Evolutionary conservation across 495 filamentous ascomycete genomes (phyloP), one percentile per base, ranked within the genome.

Genomic region (Aspergillus conjunctus): DNA sequence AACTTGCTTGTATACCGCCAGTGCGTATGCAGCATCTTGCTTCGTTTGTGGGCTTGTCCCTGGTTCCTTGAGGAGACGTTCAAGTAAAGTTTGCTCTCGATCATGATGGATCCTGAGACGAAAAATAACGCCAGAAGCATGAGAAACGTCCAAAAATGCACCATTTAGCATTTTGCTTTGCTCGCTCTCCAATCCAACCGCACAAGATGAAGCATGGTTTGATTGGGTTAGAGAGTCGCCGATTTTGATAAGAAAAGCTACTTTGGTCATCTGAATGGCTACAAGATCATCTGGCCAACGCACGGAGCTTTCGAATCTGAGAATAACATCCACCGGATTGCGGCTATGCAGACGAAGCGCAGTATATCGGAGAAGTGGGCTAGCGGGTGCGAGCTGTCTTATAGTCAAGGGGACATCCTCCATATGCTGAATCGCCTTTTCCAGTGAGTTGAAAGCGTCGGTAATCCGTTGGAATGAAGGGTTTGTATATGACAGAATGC

Each of bases 221-320:
- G 75, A 73, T 44, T 84, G 78, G 60, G 87, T 79, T 9, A 98
- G 73, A 0, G 89, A 81, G 51, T 85, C 86, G 26, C 85, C 87
- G 51, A 98, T 87, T 70, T 90, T 93, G 7, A 95, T 68, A 2
- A 98, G 81, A 68, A 98, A 95, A 0, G 93, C 95, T 21, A 93
- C 81, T 73, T 98, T 98, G 11, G 93, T 93, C 71, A 90, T 84
- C 70, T 98, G 94, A 46, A 98, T 93, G 4, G 94, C 93, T 10
- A 80, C 80, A 8, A 98, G 75, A 66, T 93, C 89, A 63, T 98
- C 92, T 0, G 94, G 95, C 94, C 94, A 98, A 57, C 92, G 88
- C 10, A 85, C 86, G 5, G 95, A 98, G 33, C 89, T 91, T 76
- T 98, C 94, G 65, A 98, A 97, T 63, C 93, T 92, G 22, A 98